Conservation (phyloP, 768 basidiomycete species). For the Trametes cingulata region DNA sequence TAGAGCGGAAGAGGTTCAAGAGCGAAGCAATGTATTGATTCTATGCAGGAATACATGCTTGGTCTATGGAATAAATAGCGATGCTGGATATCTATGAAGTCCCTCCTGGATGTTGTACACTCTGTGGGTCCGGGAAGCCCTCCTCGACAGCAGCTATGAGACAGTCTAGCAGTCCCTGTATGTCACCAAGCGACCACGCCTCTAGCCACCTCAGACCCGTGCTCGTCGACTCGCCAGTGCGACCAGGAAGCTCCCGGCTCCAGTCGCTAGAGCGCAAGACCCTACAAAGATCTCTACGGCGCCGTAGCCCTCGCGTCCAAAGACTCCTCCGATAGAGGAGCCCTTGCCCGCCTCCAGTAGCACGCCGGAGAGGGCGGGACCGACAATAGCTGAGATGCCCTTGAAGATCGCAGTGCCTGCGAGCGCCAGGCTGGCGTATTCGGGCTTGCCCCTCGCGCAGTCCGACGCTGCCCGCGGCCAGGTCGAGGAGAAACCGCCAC, state of each 20-base stretch:
- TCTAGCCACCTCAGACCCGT: neutral
- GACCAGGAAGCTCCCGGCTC: constrained; percentile 20
- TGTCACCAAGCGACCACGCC: neutral
- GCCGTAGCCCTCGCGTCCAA: constrained; percentile 26
- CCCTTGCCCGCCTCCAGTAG: constrained; percentile 25
- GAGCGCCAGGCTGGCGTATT: constrained; percentile 22
- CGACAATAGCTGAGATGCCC: constrained; percentile 25
- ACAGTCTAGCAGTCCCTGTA: neutral
- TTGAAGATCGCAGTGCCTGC: constrained; percentile 22
- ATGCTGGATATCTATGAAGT: neutral
- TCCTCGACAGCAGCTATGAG: too few relatives aligned
- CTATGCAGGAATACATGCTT: neutral
- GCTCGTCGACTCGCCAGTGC: constrained; percentile 17
- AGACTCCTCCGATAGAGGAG: constrained; percentile 9
- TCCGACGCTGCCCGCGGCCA: constrained; percentile 23
- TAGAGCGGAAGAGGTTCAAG: neutral
- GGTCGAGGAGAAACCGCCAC: constrained; percentile 25
- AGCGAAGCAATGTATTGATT: neutral
- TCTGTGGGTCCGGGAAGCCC: too few relatives aligned
- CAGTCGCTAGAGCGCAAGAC: constrained; percentile 23
- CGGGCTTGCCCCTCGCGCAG: constrained; percentile 25
- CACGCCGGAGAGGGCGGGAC: constrained; percentile 26
- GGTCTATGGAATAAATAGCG: neutral
- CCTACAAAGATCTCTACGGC: constrained; percentile 28
- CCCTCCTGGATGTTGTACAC: neutral